A percentile compares a stretch with the other conserved stretches of the same genome.
Evolutionary conservation across 441 rosid species (phyloP).

Genomic region (Dalechampia spathulata): DNA sequence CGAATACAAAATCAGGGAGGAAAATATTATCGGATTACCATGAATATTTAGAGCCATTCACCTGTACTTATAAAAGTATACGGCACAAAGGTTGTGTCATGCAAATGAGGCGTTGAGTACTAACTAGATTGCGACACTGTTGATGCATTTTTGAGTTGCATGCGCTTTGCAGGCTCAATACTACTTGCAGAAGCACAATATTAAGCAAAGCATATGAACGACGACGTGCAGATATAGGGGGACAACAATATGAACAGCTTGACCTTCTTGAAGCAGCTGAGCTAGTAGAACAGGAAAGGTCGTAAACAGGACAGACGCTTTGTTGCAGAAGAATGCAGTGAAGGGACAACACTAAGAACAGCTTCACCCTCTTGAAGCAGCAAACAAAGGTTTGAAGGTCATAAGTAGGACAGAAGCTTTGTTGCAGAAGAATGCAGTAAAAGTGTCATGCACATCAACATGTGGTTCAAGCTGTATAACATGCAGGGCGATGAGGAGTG

Average conservation of each 20-base stretch:
- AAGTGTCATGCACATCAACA: slow-evolving; percentile 22
- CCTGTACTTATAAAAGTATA: neutral
- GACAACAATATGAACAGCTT: slow-evolving; percentile 21
- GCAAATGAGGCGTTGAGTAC: slow-evolving; percentile 1
- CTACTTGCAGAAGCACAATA: slow-evolving; percentile 15
- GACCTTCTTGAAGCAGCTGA: slow-evolving; percentile 25
- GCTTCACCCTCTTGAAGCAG: slow-evolving; percentile 29
- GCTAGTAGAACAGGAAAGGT: slow-evolving; percentile 16
- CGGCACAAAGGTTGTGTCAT: too few species aligned
- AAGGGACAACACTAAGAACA: slow-evolving; percentile 16
- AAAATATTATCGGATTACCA: neutral
- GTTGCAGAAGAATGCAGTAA: slow-evolving; percentile 27
- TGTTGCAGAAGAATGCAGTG: too few species aligned
- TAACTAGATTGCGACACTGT: too few species aligned
- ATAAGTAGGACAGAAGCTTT: slow-evolving; percentile 20
- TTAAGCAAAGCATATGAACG: slow-evolving; percentile 10
- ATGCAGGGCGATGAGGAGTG: slow-evolving; percentile 27
- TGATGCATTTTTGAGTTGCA: too few species aligned
- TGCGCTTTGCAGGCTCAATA: slow-evolving; percentile 16
- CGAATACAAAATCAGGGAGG: too few species aligned
- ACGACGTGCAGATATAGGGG: slow-evolving; percentile 20
- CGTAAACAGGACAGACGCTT: slow-evolving; percentile 18
- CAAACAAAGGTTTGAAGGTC: slow-evolving; percentile 10
- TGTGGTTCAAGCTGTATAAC: slow-evolving; percentile 26
- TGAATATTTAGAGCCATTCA: neutral